A percentile compares a stretch with the other conserved stretches of the same genome.
These are phyloP conservation scores for Lyophyllum decastes DNA, from an alignment of 768 basidiomycete genomes.

Conservation along the genomic window DNA sequence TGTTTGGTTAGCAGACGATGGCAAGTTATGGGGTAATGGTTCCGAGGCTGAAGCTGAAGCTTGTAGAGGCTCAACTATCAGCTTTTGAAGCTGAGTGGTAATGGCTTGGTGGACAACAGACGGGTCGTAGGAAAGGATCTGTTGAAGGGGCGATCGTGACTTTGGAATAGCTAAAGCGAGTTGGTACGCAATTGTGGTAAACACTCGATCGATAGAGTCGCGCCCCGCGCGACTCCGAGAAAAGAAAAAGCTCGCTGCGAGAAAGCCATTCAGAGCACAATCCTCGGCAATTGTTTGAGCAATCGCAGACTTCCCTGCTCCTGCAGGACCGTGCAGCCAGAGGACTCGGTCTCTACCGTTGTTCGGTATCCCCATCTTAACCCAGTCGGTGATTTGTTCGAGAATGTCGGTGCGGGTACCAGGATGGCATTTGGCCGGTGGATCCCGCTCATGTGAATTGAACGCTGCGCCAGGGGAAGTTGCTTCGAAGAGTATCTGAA, in stretches of 20 bases:
- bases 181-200: background rate
- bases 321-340: background rate
- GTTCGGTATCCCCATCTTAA: background rate
- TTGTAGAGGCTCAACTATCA: background rate
- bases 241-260: slow-evolving; percentile 11
- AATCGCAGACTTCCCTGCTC: background rate
- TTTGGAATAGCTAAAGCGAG: background rate
- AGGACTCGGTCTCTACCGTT: background rate
- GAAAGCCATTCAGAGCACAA: background rate
- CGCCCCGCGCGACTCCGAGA: background rate
- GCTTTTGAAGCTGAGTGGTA: background rate
- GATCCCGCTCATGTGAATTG: background rate
- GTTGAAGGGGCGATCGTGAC: background rate
- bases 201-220: background rate
- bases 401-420: background rate
- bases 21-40: background rate
- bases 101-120: background rate
- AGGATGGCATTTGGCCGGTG: slow-evolving; percentile 1
- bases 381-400: background rate
- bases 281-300: slow-evolving; percentile 5
- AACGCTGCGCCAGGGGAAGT: background rate
- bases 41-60: background rate
- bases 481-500: background rate
- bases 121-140: background rate
- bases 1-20: background rate